Conservation (phyloP, 1,284 basidiomycete genomes). For the Fomitopsis palustris region DNA sequence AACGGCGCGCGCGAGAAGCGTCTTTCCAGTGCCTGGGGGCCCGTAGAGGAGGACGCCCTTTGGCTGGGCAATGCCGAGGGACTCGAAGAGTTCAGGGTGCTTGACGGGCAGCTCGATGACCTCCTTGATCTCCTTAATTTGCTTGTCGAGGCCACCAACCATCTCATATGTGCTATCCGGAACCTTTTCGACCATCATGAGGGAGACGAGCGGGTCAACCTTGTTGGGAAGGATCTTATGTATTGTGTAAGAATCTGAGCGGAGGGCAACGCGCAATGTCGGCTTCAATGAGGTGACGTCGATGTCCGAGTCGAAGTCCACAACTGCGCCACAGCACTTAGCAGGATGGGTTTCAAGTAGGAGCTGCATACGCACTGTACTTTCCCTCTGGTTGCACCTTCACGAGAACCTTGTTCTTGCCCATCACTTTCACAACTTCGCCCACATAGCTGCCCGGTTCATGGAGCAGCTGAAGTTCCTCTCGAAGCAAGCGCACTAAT, state of each 20-base stretch:
- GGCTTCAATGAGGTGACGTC: slow-evolving; percentile 81
- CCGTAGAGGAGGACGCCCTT: slow-evolving; percentile 97
- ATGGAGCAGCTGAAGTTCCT: slow-evolving; percentile 93
- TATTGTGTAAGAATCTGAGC: slow-evolving; percentile 93
- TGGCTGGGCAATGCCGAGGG: slow-evolving; percentile 95
- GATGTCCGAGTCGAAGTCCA: slow-evolving; percentile 90
- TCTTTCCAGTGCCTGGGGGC: slow-evolving; percentile 97
- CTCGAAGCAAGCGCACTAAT: slow-evolving; percentile 80
- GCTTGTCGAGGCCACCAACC: slow-evolving; percentile 98
- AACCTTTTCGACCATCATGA: slow-evolving; percentile 99
- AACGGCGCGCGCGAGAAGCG: slow-evolving; percentile 88
- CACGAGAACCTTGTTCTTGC: slow-evolving; percentile 97
- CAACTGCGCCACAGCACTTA: slow-evolving; percentile 51
- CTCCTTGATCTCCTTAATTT: slow-evolving; percentile 99
- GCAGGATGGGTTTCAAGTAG: not conserved
- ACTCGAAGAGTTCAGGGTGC: slow-evolving; percentile 96
- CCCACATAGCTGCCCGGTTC: slow-evolving; percentile 98
- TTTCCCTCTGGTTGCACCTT: slow-evolving; percentile 99
- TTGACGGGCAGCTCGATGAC: slow-evolving; percentile 98
- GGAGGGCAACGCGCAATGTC: slow-evolving; percentile 90
- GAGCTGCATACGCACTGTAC: slow-evolving; percentile 67
- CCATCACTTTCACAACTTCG: slow-evolving; percentile 98
- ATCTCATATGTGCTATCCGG: slow-evolving; percentile 99
- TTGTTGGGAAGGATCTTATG: slow-evolving; percentile 96
- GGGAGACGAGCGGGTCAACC: slow-evolving; percentile 90